phyloP scores from a whole-genome alignment of 805 yeast genomes.

The Saccharomyces paradoxus region DNA sequence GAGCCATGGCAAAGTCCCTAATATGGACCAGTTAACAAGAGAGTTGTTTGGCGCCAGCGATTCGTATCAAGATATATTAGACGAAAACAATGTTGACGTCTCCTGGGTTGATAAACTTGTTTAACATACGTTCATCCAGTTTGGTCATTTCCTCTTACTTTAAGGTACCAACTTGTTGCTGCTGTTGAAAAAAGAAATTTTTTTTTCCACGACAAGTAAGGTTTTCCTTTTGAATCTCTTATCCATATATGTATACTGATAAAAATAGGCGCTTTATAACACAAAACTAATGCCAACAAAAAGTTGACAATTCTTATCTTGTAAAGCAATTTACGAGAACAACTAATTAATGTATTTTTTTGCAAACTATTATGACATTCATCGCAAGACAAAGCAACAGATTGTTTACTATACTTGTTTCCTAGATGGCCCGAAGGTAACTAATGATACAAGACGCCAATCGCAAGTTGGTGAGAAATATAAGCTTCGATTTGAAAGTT shows the following conservation, averaged over 20 bases:
- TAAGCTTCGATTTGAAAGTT: background rate
- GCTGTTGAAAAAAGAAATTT: too few relatives aligned
- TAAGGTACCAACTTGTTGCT: too few relatives aligned
- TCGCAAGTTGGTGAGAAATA: background rate
- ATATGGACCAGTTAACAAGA: conserved; percentile 34
- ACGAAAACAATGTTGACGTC: conserved; percentile 40
- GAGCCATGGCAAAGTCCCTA: conserved; percentile 33
- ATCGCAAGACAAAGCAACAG: background rate
- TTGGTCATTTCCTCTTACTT: background rate
- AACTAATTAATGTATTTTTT: too few relatives aligned
- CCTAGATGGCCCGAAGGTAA: too few relatives aligned
- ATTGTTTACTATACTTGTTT: too few relatives aligned
- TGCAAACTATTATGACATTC: background rate
- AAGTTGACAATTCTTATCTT: too few relatives aligned
- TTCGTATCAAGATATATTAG: conserved; percentile 40
- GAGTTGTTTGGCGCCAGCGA: conserved; percentile 39
- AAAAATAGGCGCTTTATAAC: too few relatives aligned
- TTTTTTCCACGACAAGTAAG: too few relatives aligned
- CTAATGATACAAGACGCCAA: background rate
- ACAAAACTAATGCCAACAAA: too few relatives aligned
- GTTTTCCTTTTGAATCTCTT: too few relatives aligned
- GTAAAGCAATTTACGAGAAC: too few relatives aligned
- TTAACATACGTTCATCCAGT: background rate
- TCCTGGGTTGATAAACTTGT: conserved; percentile 33
- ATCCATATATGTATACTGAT: too few relatives aligned